Percentiles rank a stretch among this genome's conserved stretches.
Conservation (phyloP, 441 rosid species). For the Pelargonium citronellum region DNA sequence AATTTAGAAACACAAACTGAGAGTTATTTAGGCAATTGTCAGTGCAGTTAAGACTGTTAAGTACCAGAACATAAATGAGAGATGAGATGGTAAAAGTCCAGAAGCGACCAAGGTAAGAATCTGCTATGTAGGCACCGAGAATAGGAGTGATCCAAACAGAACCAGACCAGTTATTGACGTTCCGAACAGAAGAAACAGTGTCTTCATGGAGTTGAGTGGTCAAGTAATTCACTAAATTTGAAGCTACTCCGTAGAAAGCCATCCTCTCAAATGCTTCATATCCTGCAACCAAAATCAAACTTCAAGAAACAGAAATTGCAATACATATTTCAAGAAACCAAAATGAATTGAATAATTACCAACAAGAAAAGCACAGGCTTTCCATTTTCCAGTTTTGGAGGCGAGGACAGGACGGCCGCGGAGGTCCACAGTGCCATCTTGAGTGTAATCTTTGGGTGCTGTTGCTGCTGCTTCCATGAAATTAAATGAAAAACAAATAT, state of each 20-base stretch:
- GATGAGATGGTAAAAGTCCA: constrained; percentile 56
- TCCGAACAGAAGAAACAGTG: constrained; percentile 56
- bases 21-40: not conserved
- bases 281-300: constrained; percentile 28
- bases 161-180: constrained; percentile 78
- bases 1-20: not conserved
- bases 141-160: constrained; percentile 63
- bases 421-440: constrained; percentile 20
- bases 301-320: too few species aligned
- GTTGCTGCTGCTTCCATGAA: not conserved
- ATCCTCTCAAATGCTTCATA: constrained; percentile 68
- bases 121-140: constrained; percentile 74
- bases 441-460: constrained; percentile 10
- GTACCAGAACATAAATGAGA: constrained; percentile 50
- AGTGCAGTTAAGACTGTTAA: not conserved
- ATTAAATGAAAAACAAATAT: not conserved
- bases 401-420: constrained; percentile 14
- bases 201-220: constrained; percentile 58
- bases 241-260: constrained; percentile 71
- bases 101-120: constrained; percentile 79
- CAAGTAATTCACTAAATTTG: constrained; percentile 51
- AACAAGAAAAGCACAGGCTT: constrained; percentile 15
- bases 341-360: constrained; percentile 10
- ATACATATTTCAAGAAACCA: not conserved
- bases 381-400: constrained; percentile 12